These are phyloP conservation scores for Maudiozyma turicensis DNA, from an alignment of 805 yeast species.

Conservation along the genomic window DNA sequence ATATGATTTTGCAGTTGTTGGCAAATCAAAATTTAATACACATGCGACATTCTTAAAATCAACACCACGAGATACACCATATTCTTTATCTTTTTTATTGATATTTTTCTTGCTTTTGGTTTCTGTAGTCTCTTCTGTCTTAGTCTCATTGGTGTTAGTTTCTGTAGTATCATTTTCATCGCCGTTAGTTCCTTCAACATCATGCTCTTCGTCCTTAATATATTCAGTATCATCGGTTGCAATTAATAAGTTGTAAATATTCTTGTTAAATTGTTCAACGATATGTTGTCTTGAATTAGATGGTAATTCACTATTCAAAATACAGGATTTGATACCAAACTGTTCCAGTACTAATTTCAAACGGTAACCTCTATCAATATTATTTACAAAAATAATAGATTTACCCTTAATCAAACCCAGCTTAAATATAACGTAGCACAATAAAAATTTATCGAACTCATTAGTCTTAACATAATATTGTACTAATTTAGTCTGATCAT, in stretches of 20 bases:
- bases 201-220: constrained; percentile 41
- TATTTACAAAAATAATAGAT: constrained; percentile 81
- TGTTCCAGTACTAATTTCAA: constrained; percentile 85
- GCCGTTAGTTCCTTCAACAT: constrained; percentile 15
- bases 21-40: constrained; percentile 90
- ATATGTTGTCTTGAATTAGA: constrained; percentile 87
- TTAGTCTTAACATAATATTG: constrained; percentile 82
- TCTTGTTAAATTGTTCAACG: constrained; percentile 89
- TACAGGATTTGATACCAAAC: constrained; percentile 83
- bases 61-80: constrained; percentile 93
- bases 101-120: constrained; percentile 15
- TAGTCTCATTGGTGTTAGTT: constrained; percentile 12
- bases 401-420: constrained; percentile 83
- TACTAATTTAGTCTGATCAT: constrained; percentile 48
- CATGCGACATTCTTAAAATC: constrained; percentile 95
- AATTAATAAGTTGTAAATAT: constrained; percentile 74
- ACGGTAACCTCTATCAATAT: constrained; percentile 91
- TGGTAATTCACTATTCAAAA: constrained; percentile 87
- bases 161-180: constrained; percentile 7
- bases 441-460: constrained; percentile 84
- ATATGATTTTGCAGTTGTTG: constrained; percentile 79
- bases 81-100: constrained; percentile 55
- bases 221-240: constrained; percentile 87
- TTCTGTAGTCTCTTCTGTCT: not conserved
- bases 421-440: constrained; percentile 87